Conservation (phyloP, 176 grass and related monocot species). For the bread wheat (Triticum aestivum) region DNA sequence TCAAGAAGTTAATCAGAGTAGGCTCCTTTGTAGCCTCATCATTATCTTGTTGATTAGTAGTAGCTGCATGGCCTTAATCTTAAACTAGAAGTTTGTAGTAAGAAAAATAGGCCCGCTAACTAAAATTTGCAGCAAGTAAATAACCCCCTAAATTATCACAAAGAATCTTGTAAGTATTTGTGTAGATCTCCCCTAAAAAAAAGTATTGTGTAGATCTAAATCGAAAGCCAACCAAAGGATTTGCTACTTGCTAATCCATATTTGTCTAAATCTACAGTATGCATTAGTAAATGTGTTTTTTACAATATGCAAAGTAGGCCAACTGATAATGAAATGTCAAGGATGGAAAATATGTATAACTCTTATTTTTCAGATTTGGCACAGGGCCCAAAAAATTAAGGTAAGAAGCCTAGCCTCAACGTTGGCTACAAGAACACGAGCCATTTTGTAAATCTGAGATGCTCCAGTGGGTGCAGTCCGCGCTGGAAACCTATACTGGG, state of each 20-base stretch:
- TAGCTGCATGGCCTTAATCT: background rate
- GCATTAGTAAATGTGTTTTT: too few species aligned
- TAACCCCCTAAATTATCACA: background rate
- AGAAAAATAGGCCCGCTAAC: background rate
- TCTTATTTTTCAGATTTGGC: too few species aligned
- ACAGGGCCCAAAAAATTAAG: too few species aligned
- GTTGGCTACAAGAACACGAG: background rate
- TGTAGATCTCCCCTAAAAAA: background rate
- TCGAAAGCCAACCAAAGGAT: background rate
- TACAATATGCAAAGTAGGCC: too few species aligned
- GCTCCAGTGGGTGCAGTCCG: conserved; percentile 38
- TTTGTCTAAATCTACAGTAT: too few species aligned
- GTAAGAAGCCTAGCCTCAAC: too few species aligned
- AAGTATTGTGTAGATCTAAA: background rate
- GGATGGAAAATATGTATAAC: too few species aligned
- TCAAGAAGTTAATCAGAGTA: conserved; percentile 5
- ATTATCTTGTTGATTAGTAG: background rate
- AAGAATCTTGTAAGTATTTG: background rate
- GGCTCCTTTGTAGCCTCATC: conserved; percentile 17
- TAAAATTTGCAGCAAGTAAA: background rate
- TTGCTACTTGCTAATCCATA: background rate
- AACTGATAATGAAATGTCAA: too few species aligned
- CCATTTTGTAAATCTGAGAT: conserved; percentile 5
- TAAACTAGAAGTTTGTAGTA: background rate
- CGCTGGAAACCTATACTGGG: conserved; percentile 30